Evolutionary conservation across 345 rosid genomes (phyloP).

Genomic region (Syzygium grande): DNA sequence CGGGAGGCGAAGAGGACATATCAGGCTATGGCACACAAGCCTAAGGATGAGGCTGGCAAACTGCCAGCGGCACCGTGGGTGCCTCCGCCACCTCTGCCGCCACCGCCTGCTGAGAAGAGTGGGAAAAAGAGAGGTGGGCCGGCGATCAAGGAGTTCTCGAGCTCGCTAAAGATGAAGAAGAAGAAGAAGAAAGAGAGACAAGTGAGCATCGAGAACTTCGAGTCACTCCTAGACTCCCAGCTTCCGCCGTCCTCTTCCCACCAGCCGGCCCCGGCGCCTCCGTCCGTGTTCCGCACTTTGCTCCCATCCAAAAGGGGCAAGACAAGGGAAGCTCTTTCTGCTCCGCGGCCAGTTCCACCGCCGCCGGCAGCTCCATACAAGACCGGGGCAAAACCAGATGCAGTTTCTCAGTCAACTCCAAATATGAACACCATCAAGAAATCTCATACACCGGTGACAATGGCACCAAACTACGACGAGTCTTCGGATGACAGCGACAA

Average conservation of each 20-base stretch:
- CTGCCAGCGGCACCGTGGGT: too few species aligned
- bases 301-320: constrained; percentile 61
- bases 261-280: constrained; percentile 25
- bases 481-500: constrained; percentile 27
- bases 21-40: background rate
- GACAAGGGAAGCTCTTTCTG: constrained; percentile 22
- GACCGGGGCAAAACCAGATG: background rate
- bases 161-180: constrained; percentile 39
- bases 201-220: constrained; percentile 75
- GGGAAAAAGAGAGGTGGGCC: constrained; percentile 53
- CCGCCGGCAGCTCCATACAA: constrained; percentile 22
- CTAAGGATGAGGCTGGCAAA: background rate
- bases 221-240: constrained; percentile 29
- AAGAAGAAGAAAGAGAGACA: constrained; percentile 66
- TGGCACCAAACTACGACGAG: constrained; percentile 5
- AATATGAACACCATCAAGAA: constrained; percentile 8
- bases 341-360: constrained; percentile 33
- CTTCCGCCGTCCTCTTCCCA: background rate
- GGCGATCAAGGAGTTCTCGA: constrained; percentile 51
- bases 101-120: constrained; percentile 35
- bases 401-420: constrained; percentile 1
- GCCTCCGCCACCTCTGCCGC: background rate
- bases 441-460: constrained; percentile 17
- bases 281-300: constrained; percentile 33
- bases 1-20: background rate